Evolutionary conservation across 305 asterid species (phyloP), one percentile per base, ranked within the genome.

Genomic region (Plantago rigida): DNA sequence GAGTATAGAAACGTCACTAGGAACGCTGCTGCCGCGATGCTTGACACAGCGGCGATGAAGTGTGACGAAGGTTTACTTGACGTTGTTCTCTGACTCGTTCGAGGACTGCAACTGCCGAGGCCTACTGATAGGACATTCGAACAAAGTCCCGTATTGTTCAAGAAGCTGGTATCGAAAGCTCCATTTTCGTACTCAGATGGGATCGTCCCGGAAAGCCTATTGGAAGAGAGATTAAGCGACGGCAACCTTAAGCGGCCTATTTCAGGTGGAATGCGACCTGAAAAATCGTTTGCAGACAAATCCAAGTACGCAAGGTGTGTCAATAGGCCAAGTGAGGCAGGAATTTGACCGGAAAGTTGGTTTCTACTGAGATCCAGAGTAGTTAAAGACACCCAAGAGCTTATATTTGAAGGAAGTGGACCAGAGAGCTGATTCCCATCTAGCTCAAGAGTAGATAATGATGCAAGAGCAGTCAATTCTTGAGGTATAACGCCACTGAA

Each of bases 361-460:
- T 91, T 91, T 48, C 83, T 48, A 14, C 92, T 80, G 52, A 81
- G 79, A 69, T 72, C 69, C 68, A 91, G 66, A 41, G 66, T 60
- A 24, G 73, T 51, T 8, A 91, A 76, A 11, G 82, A 67, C 53
- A 28, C 68, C 98, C 98, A 91, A 9, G 95, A 85, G 57, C 78
- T 47, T 47, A 88, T 80, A 26, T 48, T 63, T 4, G 84, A 65
- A 3, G 96, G 96, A 36, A 91, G 69, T 42, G 52, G 22, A 15
- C 96, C 95, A 0, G 85, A 82, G 39, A 88, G 69, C 10, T 39
- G 80, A 75, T 91, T 91, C 5, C 88, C 85, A 13, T 86, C 94
- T 3, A 91, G 73, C 48, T 36, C 53, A 51, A 88, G 74, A 8
- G 49, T 50, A 0, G 73, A 51, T 39, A 88, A 46, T n/a, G 52